These are phyloP conservation scores for Lachancea quebecensis DNA, from an alignment of 805 yeast genomes.

Conservation along the genomic window DNA sequence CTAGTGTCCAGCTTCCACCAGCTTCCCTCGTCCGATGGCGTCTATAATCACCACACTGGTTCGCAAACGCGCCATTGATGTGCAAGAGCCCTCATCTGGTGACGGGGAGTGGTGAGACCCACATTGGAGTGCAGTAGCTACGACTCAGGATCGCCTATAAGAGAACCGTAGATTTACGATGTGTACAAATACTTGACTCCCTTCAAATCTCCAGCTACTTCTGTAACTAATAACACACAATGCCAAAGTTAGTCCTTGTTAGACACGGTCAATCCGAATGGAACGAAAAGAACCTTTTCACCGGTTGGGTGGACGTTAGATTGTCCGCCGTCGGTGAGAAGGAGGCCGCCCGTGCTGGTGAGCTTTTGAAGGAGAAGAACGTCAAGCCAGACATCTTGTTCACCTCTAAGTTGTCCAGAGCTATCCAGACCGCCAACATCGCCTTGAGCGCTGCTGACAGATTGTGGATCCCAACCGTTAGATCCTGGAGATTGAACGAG, in stretches of 20 bases:
- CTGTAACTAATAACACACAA: conserved; percentile 14
- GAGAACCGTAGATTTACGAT: neutral
- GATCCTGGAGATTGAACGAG: conserved; percentile 97
- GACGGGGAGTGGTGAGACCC: conserved; percentile 1
- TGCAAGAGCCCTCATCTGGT: conserved; percentile 1
- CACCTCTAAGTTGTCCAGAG: conserved; percentile 89
- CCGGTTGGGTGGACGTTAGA: conserved; percentile 97
- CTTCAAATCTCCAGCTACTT: neutral
- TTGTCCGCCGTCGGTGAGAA: conserved; percentile 76
- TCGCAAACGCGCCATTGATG: neutral
- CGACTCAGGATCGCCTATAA: neutral
- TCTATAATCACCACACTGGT: neutral
- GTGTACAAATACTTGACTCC: neutral
- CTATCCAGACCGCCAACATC: conserved; percentile 95
- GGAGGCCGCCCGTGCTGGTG: conserved; percentile 94
- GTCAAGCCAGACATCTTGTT: conserved; percentile 79
- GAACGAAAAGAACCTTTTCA: conserved; percentile 96
- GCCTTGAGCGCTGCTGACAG: conserved; percentile 86
- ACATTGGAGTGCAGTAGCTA: neutral
- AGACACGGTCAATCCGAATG: conserved; percentile 99
- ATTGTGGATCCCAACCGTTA: conserved; percentile 81
- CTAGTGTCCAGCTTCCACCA: conserved; percentile 1
- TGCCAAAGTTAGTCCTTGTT: conserved; percentile 75
- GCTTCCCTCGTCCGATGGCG: neutral
- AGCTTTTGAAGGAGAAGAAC: conserved; percentile 78